phyloP scores from a whole-genome alignment of 352 stramenopile species.

The Paralagenidium karlingii region DNA sequence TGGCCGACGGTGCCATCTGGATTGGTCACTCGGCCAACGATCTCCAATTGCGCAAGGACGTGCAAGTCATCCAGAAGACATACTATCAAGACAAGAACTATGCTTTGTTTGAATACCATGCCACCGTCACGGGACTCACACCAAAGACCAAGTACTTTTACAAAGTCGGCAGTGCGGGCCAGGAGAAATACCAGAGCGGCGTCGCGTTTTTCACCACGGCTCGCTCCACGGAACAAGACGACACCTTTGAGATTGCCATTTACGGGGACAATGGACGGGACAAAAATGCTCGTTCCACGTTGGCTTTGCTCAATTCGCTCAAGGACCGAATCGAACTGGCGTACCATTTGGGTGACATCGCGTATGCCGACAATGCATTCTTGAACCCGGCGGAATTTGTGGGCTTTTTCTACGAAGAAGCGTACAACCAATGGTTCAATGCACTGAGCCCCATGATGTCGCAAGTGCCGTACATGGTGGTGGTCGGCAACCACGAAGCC shows the following conservation, averaged over 20 bases:
- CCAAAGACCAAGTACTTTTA: slow-evolving; percentile 15
- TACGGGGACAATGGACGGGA: slow-evolving; percentile 13
- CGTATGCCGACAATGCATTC: slow-evolving; percentile 22
- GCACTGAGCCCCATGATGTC: slow-evolving; percentile 17
- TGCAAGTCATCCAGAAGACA: slow-evolving; percentile 5
- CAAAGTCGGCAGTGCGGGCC: slow-evolving; percentile 6
- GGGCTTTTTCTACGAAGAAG: slow-evolving; percentile 22
- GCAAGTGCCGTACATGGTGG: slow-evolving; percentile 49
- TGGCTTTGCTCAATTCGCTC: slow-evolving; percentile 10
- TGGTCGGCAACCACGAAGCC: slow-evolving; percentile 52
- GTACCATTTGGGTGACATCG: slow-evolving; percentile 25
- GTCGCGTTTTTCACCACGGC: slow-evolving; percentile 10
- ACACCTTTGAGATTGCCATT: slow-evolving; percentile 6
- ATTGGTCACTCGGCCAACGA: slow-evolving; percentile 2
- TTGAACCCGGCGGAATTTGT: slow-evolving; percentile 8
- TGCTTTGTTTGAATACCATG: slow-evolving; percentile 11
- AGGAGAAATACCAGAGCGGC: slow-evolving; percentile 1
- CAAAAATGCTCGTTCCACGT: slow-evolving; percentile 5
- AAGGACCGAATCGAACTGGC: slow-evolving; percentile 12
- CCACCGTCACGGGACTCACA: slow-evolving; percentile 6
- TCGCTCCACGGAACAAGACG: slow-evolving; percentile 1
- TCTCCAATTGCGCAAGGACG: slow-evolving; percentile 1
- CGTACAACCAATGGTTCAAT: slow-evolving; percentile 59
- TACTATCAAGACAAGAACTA: slow-evolving; percentile 13
- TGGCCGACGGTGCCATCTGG: slow-evolving; percentile 9